Evolutionary conservation across 129 eudicot species (phyloP).

Genomic region (Escallonia rubra): DNA sequence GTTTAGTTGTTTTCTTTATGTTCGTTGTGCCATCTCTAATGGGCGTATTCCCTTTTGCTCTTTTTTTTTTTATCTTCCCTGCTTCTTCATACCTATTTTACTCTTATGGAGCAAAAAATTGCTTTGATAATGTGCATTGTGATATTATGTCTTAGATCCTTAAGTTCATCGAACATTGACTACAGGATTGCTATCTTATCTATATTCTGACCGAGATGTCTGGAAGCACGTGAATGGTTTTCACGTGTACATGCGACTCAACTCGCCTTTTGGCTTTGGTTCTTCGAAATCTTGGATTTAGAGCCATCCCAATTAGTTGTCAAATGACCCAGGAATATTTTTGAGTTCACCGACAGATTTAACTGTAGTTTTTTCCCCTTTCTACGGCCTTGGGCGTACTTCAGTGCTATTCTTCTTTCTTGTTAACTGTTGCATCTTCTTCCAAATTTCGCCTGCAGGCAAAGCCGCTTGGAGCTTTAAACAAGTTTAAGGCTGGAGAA

Average conservation of each 20-base stretch:
- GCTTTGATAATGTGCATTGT: background rate
- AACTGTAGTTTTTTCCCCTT: background rate
- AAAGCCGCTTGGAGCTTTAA: constrained; percentile 78
- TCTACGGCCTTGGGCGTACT: background rate
- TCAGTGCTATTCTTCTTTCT: background rate
- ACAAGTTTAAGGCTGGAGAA: constrained; percentile 86
- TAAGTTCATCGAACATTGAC: background rate
- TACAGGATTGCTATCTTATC: constrained; percentile 89
- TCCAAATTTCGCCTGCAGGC: constrained; percentile 29
- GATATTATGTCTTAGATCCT: background rate
- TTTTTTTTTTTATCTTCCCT: too few relatives aligned
- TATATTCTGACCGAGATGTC: constrained; percentile 67
- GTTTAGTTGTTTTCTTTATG: too few relatives aligned
- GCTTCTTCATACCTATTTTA: too few relatives aligned
- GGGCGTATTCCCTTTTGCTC: too few relatives aligned
- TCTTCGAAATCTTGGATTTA: constrained; percentile 81
- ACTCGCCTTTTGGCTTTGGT: constrained; percentile 63
- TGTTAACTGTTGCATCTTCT: too few relatives aligned
- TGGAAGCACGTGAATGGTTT: constrained; percentile 83
- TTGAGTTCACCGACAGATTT: too few relatives aligned
- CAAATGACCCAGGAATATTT: constrained; percentile 73
- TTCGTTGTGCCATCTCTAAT: too few relatives aligned
- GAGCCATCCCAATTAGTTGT: constrained; percentile 86
- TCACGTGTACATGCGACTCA: constrained; percentile 87
- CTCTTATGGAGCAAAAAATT: background rate